Evolutionary conservation across 441 rosid genomes (phyloP).

Genomic region (Gossypium gossypioides): DNA sequence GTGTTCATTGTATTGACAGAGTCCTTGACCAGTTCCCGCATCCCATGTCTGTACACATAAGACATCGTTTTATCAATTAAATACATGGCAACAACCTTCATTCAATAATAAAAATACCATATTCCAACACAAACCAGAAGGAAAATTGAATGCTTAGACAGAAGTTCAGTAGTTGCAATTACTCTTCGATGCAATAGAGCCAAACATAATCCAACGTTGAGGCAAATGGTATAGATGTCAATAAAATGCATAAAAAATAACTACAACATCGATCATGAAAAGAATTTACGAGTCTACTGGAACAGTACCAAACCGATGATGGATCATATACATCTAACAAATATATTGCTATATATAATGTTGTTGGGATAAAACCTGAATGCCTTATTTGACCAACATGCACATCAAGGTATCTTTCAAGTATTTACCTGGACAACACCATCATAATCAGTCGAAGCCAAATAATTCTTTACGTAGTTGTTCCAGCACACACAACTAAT

Average conservation of each 20-base stretch:
- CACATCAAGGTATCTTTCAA: slow-evolving; percentile 1
- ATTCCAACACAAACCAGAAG: slow-evolving; percentile 12
- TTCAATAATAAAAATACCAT: not conserved
- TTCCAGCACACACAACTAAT: slow-evolving; percentile 77
- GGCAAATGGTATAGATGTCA: not conserved
- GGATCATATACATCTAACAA: not conserved
- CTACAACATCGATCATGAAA: not conserved
- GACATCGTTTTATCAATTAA: slow-evolving; percentile 17
- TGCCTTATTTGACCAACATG: not conserved
- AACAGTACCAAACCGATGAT: not conserved
- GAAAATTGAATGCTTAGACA: not conserved
- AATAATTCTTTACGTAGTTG: slow-evolving; percentile 67
- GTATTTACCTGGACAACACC: slow-evolving; percentile 59
- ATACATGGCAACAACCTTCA: not conserved
- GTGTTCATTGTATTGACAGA: slow-evolving; percentile 57
- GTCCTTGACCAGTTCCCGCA: slow-evolving; percentile 64
- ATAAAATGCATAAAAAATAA: not conserved
- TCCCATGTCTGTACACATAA: slow-evolving; percentile 61
- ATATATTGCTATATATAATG: not conserved
- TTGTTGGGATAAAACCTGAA: not conserved
- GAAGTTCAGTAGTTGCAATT: not conserved
- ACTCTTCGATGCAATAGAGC: not conserved
- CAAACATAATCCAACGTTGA: not conserved
- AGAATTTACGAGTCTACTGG: not conserved
- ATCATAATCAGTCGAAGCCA: slow-evolving; percentile 77